Evolutionary conservation across 169 alveolate genomes (phyloP), one percentile per base, ranked within the genome.

Genomic region (Amoebophrya sp.): DNA sequence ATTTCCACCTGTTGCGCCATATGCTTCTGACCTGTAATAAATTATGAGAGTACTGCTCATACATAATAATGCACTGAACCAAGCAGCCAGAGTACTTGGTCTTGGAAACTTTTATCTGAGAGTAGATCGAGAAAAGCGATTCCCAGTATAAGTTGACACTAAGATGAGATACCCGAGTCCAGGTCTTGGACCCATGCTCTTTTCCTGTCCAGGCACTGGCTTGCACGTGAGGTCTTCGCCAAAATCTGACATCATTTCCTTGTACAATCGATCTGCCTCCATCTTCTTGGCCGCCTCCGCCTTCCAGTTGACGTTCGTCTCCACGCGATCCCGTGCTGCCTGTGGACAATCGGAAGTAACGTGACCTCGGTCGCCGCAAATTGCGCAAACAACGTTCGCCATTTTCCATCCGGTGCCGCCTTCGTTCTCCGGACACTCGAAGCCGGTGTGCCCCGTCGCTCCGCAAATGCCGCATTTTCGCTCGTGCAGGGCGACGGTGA

Each of bases 281-380:
- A 6, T 1, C 83, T 65, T 1, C 83, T 65, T 65, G 83, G 2
- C 26, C 2, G 83, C 83, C 0, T 65, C 26, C 33, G 18, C 36
- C 83, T 65, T 65, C 83, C 83, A 65, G 33, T 65, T 1, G 10
- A 65, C 83, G 83, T 65, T 65, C 33, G 12, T 36, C 83, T 6
- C 83, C 39, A 65, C 33, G 83, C n/a, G 83, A 0, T 18, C 83
- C 2, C 2, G 10, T 10, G 92, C 91, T 0, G 97, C 96, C 93
- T 96, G 92, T 91, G 96, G 96, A 92, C 98, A 97, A 95, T 97
- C 98, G 90, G 95, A 95, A 33, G 98, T 97, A 34, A 96, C 94
- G 93, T 97, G 98, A 0, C 98, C 98, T 95, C 95, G 95, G 90
- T 97, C 98, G 1, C 98, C 98, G 91, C 98, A 97, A 36, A 97